A percentile compares a stretch with the other conserved stretches of the same genome.
Evolutionary conservation across 495 filamentous ascomycete species (phyloP).

Genomic region (Penicillium arizonense): DNA sequence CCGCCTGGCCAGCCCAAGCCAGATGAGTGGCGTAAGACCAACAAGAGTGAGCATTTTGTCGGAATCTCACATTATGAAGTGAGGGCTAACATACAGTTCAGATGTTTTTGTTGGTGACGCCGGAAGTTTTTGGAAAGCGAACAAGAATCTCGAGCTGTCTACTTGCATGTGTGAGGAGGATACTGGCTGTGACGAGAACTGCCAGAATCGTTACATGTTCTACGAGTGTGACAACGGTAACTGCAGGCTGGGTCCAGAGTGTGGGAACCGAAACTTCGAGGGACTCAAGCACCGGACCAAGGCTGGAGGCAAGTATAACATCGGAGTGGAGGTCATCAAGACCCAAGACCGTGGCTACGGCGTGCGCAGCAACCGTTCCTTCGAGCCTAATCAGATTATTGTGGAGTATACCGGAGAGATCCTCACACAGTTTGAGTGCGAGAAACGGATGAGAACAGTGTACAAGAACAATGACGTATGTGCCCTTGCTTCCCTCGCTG

Average conservation of each 20-base stretch:
- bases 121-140: slow-evolving; percentile 78
- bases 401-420: slow-evolving; percentile 98
- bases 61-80: not conserved
- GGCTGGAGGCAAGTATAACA: slow-evolving; percentile 76
- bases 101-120: slow-evolving; percentile 93
- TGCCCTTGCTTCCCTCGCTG: not conserved
- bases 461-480: slow-evolving; percentile 91
- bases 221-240: slow-evolving; percentile 94
- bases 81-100: slow-evolving; percentile 34
- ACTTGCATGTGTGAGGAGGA: slow-evolving; percentile 77
- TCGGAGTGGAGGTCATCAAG: slow-evolving; percentile 93
- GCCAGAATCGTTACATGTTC: slow-evolving; percentile 92
- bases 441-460: slow-evolving; percentile 83
- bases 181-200: slow-evolving; percentile 81
- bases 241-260: slow-evolving; percentile 72
- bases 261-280: slow-evolving; percentile 85
- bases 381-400: slow-evolving; percentile 89
- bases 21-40: slow-evolving; percentile 83
- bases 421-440: slow-evolving; percentile 89
- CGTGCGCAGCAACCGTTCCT: slow-evolving; percentile 84
- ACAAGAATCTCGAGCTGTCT: slow-evolving; percentile 68
- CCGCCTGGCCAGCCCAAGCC: slow-evolving; percentile 85
- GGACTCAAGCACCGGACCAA: slow-evolving; percentile 73
- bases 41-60: slow-evolving; percentile 65
- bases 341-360: slow-evolving; percentile 87